Percentiles rank a stretch among this genome's conserved stretches.
Conservation (phyloP, 225 moss, liverwort and hornwort species). For the Ulota crispa region DNA sequence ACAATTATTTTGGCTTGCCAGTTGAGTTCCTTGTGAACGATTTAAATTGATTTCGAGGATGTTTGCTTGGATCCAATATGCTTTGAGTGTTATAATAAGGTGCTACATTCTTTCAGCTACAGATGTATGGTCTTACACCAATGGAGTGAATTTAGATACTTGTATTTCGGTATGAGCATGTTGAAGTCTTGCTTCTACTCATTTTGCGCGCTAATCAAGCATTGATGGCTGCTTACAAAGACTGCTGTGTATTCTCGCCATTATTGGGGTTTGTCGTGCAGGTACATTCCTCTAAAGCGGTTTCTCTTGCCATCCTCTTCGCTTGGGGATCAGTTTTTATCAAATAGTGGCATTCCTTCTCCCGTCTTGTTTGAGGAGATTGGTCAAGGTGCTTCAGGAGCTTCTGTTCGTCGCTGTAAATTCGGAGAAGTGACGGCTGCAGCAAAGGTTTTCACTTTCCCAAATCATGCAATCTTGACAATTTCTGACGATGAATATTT, state of each 20-base stretch:
- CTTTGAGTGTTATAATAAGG: conserved; percentile 10
- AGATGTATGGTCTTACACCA: background rate
- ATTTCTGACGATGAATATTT: background rate
- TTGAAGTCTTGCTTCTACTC: background rate
- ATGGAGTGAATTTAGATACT: background rate
- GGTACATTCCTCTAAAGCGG: conserved; percentile 87
- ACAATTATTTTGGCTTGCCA: background rate
- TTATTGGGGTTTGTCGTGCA: conserved; percentile 38
- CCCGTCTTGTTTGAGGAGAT: conserved; percentile 78
- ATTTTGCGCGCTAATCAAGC: background rate
- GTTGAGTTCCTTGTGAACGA: background rate
- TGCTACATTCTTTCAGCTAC: background rate
- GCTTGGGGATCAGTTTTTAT: conserved; percentile 34
- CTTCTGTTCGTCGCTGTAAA: conserved; percentile 74
- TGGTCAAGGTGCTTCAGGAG: conserved; percentile 94
- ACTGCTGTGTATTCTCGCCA: background rate
- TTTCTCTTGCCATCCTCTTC: conserved; percentile 59
- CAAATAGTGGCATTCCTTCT: conserved; percentile 37
- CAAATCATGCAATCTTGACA: conserved; percentile 5
- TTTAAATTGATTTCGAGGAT: background rate
- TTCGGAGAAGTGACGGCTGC: conserved; percentile 79
- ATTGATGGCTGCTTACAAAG: background rate
- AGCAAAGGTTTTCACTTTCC: conserved; percentile 62
- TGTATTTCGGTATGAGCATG: background rate
- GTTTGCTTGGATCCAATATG: background rate